These are phyloP conservation scores for Lotmaria passim DNA, from an alignment of 208 protist genomes.

Conservation along the genomic window DNA sequence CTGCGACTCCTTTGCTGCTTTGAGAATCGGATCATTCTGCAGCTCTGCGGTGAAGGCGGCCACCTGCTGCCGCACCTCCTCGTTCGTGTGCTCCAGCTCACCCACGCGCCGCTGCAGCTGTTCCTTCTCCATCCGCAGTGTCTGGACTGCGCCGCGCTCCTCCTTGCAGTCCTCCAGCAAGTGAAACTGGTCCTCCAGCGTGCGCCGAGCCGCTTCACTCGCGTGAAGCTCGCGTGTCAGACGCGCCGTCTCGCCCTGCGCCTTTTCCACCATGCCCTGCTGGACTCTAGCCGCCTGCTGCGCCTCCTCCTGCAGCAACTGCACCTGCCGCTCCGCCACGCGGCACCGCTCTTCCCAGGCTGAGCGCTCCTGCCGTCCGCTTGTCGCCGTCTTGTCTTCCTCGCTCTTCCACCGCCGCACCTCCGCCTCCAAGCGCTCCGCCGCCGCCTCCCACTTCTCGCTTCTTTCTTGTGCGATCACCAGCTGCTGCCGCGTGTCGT, in stretches of 20 bases:
- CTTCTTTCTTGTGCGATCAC: slow-evolving; percentile 28
- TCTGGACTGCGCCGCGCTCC: slow-evolving; percentile 43
- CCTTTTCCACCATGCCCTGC: slow-evolving; percentile 46
- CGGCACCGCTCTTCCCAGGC: slow-evolving; percentile 48
- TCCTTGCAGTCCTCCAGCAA: slow-evolving; percentile 54
- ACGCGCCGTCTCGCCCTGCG: slow-evolving; percentile 58
- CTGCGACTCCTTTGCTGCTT: slow-evolving; percentile 77
- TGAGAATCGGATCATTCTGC: slow-evolving; percentile 84
- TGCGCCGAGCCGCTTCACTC: slow-evolving; percentile 81
- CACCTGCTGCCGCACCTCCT: slow-evolving; percentile 79
- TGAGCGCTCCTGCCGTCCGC: slow-evolving; percentile 37
- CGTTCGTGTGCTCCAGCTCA: slow-evolving; percentile 83
- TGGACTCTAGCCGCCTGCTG: slow-evolving; percentile 32
- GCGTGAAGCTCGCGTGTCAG: slow-evolving; percentile 88
- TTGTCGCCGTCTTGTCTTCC: slow-evolving; percentile 40
- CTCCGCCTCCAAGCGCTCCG: slow-evolving; percentile 39
- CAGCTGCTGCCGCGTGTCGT: slow-evolving; percentile 16
- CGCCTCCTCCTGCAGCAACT: slow-evolving; percentile 43
- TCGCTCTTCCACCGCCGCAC: slow-evolving; percentile 59
- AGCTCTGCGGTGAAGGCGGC: slow-evolving; percentile 87
- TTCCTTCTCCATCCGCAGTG: slow-evolving; percentile 73
- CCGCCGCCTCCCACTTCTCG: slow-evolving; percentile 38
- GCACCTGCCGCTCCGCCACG: slow-evolving; percentile 37
- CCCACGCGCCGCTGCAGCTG: slow-evolving; percentile 65
- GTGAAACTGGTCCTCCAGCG: slow-evolving; percentile 78